phyloP scores from a whole-genome alignment of 2,329 filamentous ascomycete species.

The Xylaria sp. region DNA sequence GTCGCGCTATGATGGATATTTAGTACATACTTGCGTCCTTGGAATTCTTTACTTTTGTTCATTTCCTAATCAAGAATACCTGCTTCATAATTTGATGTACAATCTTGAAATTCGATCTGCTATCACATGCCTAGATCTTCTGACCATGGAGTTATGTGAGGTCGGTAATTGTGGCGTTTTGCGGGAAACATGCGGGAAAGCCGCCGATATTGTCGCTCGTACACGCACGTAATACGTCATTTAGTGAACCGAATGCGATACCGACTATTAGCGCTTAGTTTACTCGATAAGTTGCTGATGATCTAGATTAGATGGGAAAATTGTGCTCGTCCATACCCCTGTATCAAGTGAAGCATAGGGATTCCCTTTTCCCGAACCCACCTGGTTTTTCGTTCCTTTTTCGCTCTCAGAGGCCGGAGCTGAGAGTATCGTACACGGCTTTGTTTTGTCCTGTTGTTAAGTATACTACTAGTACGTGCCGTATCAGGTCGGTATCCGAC shows the following conservation, averaged over 20 bases:
- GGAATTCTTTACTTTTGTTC: no score
- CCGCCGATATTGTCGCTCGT: not conserved
- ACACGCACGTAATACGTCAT: not conserved
- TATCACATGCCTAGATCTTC: not conserved
- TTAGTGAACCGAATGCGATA: slow-evolving; percentile 24
- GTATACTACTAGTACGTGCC: not conserved
- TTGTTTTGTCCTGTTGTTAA: not conserved
- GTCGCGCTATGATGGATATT: not conserved
- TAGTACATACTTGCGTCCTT: no score
- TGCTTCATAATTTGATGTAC: not conserved
- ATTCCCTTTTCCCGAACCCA: not conserved
- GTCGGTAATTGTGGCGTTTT: not conserved
- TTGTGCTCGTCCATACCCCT: no score
- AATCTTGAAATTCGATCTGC: not conserved
- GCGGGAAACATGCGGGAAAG: not conserved
- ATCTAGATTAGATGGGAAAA: not conserved
- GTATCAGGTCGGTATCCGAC: not conserved
- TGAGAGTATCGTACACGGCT: not conserved
- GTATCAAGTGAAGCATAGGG: not conserved
- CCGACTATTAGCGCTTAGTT: slow-evolving; percentile 18
- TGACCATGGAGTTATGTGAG: not conserved
- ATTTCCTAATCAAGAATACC: no score
- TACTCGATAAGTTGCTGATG: not conserved
- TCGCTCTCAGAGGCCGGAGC: not conserved
- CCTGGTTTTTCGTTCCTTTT: not conserved